Evolutionary conservation across 306 rosid species (phyloP), one percentile per base, ranked within the genome.

Genomic region (Comarum palustre): DNA sequence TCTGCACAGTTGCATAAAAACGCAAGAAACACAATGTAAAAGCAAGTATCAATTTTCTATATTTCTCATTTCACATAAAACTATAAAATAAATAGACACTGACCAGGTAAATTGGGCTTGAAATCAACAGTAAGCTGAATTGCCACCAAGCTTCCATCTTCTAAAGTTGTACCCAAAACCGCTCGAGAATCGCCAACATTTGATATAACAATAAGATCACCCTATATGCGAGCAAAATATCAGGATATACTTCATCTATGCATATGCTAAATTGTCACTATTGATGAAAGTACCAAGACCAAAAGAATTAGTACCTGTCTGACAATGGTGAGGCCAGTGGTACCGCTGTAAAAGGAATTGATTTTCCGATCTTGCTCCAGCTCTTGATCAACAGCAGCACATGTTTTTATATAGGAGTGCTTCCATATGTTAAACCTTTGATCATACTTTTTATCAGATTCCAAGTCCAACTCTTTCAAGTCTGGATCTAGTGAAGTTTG

Each of bases 121-220:
- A 88, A 94, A 88, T 94, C 98, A 12, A 89, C 76, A 36, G 98
- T 87, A n/a, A 94, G 88, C 76, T 91, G 98, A 80, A 89, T 75
- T 9, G 96, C 61, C 0, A 65, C 77, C 72, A 91, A 72, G 80
- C 78, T 89, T 79, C 90, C 97, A 80, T 91, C 91, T 50, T 88
- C 92, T 24, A 79, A 83, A 77, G 83, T 83, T 36, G 97, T 88
- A 41, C 84, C 98, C 69, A 94, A 71, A 17, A 94, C 98, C 19
- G 98, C 97, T 6, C 98, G 96, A 45, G 98, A 94, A 66, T 94
- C 98, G 0, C 98, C 98, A 10, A 91, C 96, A 74, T 94, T 94
- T 47, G 98, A 95, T 66, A 91, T 72, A 3, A 89, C 61, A 47
- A 94, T 52, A 17, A 75, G 67, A 4, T 91, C 97, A 71, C 97